Base-by-base conservation (phyloP, 1,139 yeast genomes). In the Maudiozyma humilis region DNA sequence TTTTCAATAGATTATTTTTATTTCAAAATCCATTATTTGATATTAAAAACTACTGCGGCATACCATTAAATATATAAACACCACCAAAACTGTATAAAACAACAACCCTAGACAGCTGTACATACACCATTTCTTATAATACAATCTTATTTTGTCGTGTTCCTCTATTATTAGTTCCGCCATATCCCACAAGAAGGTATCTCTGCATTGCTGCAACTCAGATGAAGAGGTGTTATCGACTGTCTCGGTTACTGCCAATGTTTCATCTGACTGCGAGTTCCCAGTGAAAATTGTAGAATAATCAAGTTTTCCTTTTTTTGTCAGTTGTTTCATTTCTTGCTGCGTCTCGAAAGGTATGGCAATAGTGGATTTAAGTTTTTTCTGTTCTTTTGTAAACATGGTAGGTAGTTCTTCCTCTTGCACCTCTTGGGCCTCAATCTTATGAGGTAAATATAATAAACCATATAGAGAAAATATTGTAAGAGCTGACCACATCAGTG, bases 401-500 rank as follows among this genome's bases (percentile, higher is more conserved):
- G 61, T 57, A 2, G 61, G 62, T 4, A 51, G 44, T 6, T 53
- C 57, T n/a, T 50, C 50, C 3, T 43, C 46, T 1, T 46, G 42
- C 3, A 58, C 19, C 13, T 32, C 38, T 10, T 47, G 42, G 31
- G 49, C 49, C 2, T 36, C 30, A 3, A 53, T 46, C 18, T 47
- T 54, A 35, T 54, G 52, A 17, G 46, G 44, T 4, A 48, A 29
- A 20, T 39, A 40, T 40, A 47, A 47, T 32, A 52, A 55, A 8
- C 42, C 14, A 41, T 52, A 51, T 1, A 53, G 5, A 41, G 48
- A 57, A 10, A 53, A 16, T 10, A 39, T 30, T 3, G 57, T 34
- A 40, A 51, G 47, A 13, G 36, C 36, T 6, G 56, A 3, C 58
- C 59, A 55, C 15, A 51, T 38, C 3, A 54, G 6, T 12, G 63